Base-by-base conservation (phyloP, 495 filamentous ascomycete species). In the Achaetomiella virescens region DNA sequence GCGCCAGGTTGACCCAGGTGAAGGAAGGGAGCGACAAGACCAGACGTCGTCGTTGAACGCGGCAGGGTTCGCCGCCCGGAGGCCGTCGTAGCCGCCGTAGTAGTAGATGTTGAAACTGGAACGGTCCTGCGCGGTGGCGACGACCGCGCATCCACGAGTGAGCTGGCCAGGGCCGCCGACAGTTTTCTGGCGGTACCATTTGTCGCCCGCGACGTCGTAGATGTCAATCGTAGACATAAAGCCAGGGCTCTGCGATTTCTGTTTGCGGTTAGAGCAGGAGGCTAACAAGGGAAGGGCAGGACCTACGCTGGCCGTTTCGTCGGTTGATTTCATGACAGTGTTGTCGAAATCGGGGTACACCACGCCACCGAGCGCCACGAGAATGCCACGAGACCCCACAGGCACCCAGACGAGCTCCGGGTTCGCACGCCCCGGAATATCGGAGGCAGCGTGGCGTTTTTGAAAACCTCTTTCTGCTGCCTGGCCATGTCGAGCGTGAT, bases 21-120 rank as follows among this genome's bases (percentile, higher is more conserved):
- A 92, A 91, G 0, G 86, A 82, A 0, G 89, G 88, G 15, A 91
- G 65, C 0, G 87, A 88, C 24, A 92, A 64, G 12, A 90, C 78
- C 85, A 90, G 14, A 91, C 83, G 48, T 88, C 83, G 58, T 88
- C 85, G 11, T 69, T 81, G 37, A 74, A 78, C 11, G 59, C 55
- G 11, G 5, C 27, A 31, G 27, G 62, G 29, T 2, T 59, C 48
- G 1, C 59, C 29, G 11, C 74, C 42, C 15, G 27, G 27, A 81
- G 44, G 0, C 82, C 84, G 45, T 82, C 66, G 54, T 81, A 86
- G 3, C 87, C 87, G 18, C 87, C 87, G 58, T 90, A 90, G 56
- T 85, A 84, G 63, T 89, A 90, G 52, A 90, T 86, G 59, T 87
- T 85, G 64, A 81, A 80, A 14, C 81, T 83, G 6, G 81, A 84